These are phyloP conservation scores for Berberis thunbergii DNA, from an alignment of 164 flowering plant species.

Conservation along the genomic window DNA sequence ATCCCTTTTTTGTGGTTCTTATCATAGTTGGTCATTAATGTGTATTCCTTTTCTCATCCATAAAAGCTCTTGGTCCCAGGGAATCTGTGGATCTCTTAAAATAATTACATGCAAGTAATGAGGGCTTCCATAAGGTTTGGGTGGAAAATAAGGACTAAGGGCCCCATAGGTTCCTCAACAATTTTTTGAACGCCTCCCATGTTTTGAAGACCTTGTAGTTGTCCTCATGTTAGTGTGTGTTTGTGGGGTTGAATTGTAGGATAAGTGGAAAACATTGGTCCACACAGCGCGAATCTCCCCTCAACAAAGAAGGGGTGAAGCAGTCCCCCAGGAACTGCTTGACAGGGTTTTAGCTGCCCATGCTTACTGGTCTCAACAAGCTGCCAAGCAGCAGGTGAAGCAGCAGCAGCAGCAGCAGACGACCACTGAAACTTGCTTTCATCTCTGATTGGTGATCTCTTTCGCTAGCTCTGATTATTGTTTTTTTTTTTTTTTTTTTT, in stretches of 20 bases:
- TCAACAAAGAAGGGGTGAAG: constrained; percentile 78
- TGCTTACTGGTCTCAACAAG: constrained; percentile 61
- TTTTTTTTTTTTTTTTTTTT: not conserved
- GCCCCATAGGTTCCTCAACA: no score
- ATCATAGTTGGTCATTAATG: no score
- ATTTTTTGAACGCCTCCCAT: no score
- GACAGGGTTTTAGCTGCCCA: constrained; percentile 67
- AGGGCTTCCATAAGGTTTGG: no score
- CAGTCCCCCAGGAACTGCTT: constrained; percentile 72
- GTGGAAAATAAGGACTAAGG: no score
- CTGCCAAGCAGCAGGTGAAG: constrained; percentile 49
- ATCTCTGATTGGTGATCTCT: constrained; percentile 11
- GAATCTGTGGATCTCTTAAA: not conserved
- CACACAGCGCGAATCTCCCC: constrained; percentile 78
- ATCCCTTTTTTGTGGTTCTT: no score
- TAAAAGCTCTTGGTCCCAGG: not conserved
- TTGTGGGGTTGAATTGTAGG: constrained; percentile 10
- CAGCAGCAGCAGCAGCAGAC: constrained; percentile 14
- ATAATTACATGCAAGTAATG: not conserved
- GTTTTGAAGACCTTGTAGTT: not conserved
- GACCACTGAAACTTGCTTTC: constrained; percentile 22
- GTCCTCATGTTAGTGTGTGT: constrained; percentile 6
- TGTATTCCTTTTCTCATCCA: not conserved
- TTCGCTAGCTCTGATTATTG: not conserved
- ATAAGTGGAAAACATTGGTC: constrained; percentile 23